These are phyloP conservation scores for Sanghuangporus sanghuang DNA, from an alignment of 1,284 basidiomycete species.

Conservation along the genomic window DNA sequence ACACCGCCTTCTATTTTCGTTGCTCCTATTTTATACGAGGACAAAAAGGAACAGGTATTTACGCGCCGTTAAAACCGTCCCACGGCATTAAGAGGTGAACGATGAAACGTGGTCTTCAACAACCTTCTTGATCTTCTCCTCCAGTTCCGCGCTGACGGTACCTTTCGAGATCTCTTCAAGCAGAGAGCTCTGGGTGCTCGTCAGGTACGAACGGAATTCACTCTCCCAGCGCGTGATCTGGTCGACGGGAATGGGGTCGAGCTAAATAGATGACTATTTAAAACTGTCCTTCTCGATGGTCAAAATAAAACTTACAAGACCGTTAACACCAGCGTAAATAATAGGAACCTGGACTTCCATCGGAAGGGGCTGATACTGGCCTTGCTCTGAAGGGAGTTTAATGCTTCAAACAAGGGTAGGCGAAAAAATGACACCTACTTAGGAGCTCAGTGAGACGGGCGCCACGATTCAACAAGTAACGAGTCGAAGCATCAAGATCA, in stretches of 20 bases:
- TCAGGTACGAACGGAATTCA: constrained; percentile 83
- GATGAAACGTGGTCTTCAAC: constrained; percentile 83
- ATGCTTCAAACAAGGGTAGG: neutral
- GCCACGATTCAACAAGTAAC: constrained; percentile 96
- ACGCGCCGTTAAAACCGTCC: neutral
- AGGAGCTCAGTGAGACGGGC: constrained; percentile 97
- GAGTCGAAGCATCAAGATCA: constrained; percentile 97
- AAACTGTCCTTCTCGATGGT: constrained; percentile 9
- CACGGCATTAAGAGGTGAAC: constrained; percentile 47
- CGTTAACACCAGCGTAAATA: constrained; percentile 99
- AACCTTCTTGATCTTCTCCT: constrained; percentile 90
- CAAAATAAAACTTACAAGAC: constrained; percentile 63
- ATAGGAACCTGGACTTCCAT: constrained; percentile 98
- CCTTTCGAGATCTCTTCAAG: constrained; percentile 82
- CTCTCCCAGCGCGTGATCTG: constrained; percentile 93
- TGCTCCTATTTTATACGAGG: neutral
- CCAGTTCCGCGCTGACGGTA: constrained; percentile 82
- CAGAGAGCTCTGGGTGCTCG: constrained; percentile 61
- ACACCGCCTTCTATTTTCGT: neutral
- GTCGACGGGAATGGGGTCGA: constrained; percentile 90
- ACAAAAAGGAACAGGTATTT: neutral
- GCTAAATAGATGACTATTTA: constrained; percentile 33
- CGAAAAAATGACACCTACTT: constrained; percentile 46
- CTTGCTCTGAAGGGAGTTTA: constrained; percentile 65
- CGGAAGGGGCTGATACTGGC: constrained; percentile 90